phyloP scores from a whole-genome alignment of 805 yeast species.

The Schizosaccharomyces octosporus region DNA sequence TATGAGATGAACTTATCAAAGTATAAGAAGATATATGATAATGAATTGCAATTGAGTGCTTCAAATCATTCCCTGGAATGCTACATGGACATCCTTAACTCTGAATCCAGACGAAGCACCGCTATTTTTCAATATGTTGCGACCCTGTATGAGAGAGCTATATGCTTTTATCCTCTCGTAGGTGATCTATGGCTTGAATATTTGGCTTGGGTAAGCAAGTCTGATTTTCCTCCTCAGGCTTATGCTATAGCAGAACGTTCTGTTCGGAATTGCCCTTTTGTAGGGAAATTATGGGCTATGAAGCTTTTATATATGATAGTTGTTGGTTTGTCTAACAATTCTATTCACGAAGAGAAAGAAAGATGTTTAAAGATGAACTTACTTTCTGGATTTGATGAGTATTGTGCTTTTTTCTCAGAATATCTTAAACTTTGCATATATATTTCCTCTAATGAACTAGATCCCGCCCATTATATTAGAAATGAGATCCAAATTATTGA shows the following conservation, averaged over 20 bases:
- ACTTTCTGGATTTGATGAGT: conserved; percentile 4
- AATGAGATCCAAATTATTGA: neutral
- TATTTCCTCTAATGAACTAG: conserved; percentile 1
- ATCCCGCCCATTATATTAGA: neutral
- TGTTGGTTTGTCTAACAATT: neutral
- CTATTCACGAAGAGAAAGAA: conserved; percentile 3
- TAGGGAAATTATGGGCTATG: conserved; percentile 11
- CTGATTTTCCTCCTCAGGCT: conserved; percentile 1
- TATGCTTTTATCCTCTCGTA: conserved; percentile 4
- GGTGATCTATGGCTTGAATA: conserved; percentile 13
- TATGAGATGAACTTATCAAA: conserved; percentile 5
- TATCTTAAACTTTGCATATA: conserved; percentile 6
- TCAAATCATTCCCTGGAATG: conserved; percentile 1
- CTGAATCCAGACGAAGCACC: conserved; percentile 9
- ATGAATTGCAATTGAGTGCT: conserved; percentile 6
- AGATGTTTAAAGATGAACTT: conserved; percentile 5
- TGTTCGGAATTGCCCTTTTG: conserved; percentile 9
- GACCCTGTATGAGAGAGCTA: conserved; percentile 12
- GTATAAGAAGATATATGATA: conserved; percentile 4
- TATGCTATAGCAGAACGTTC: conserved; percentile 7
- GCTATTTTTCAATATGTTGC: conserved; percentile 5
- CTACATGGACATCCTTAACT: conserved; percentile 11
- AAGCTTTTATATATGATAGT: conserved; percentile 6
- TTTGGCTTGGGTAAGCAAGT: conserved; percentile 9
- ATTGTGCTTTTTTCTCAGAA: conserved; percentile 3